These are phyloP conservation scores for Phytopythium helicoides DNA, from an alignment of 352 stramenopile species.

Conservation along the genomic window DNA sequence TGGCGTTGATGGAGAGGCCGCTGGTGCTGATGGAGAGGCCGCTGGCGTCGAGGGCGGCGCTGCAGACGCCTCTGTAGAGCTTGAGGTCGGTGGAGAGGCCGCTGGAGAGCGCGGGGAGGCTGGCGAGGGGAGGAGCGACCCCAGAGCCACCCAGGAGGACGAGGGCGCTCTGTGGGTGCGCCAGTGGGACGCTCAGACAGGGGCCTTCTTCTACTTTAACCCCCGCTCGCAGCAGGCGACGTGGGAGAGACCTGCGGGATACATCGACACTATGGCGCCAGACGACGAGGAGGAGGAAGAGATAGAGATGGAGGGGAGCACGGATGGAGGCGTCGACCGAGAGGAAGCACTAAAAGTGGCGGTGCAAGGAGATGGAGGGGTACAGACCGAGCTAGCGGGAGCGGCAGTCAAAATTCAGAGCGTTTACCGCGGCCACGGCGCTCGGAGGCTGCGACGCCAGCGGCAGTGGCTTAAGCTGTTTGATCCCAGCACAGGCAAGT, in stretches of 20 bases:
- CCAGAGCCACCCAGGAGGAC: neutral
- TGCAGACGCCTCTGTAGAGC: no score
- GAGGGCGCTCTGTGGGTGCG: constrained; percentile 22
- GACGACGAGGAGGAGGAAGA: constrained; percentile 5
- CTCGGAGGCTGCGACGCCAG: constrained; percentile 18
- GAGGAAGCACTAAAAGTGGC: no score
- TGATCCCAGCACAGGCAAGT: constrained; percentile 24
- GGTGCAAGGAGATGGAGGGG: neutral
- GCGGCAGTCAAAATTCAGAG: constrained; percentile 31
- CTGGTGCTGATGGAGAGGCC: no score
- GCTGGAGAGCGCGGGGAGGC: neutral
- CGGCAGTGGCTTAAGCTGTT: constrained; percentile 50
- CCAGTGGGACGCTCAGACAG: constrained; percentile 24
- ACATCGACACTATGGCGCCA: constrained; percentile 18
- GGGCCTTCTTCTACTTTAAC: constrained; percentile 34
- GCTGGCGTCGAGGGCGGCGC: no score
- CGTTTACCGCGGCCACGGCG: constrained; percentile 23
- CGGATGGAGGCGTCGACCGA: neutral
- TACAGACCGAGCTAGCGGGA: constrained; percentile 5
- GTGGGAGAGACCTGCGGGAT: constrained; percentile 22
- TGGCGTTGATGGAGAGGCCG: no score
- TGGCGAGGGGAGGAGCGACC: no score
- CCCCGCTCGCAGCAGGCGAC: constrained; percentile 25
- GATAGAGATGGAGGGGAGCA: neutral
- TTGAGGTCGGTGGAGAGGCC: neutral